Evolutionary conservation across 495 filamentous ascomycete species (phyloP), one percentile per base, ranked within the genome.

Genomic region (Tuber borchii): DNA sequence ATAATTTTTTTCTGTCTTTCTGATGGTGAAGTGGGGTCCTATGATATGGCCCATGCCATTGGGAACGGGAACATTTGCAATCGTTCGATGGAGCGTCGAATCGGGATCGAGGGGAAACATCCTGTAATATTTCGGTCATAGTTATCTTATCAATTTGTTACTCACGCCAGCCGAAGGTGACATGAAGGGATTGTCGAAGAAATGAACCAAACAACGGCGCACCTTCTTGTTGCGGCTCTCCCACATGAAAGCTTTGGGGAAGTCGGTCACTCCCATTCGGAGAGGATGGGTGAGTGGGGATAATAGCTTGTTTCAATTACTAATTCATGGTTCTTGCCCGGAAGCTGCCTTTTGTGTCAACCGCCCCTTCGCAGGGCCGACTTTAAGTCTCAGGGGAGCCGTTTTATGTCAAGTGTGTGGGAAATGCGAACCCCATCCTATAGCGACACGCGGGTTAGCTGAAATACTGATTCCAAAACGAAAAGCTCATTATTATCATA

Each of bases 291-390:
- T 80, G 61, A 72, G 51, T 69, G 74, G 42, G 71, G 22, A 71
- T 70, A 19, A 78, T 79, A 82, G 26, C 26, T 84, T 83, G 85
- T 85, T 73, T 85, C 81, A 75, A 76, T 80, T 70, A 83, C 80
- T 97, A 94, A 78, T 92, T 94, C 93, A 97, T 97, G 51, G 89
- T 87, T n/a, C 93, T 92, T 14, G 92, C 87, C 93, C 93, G 97
- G 84, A 94, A 95, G 68, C 94, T 87, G 71, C 94, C 94, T 73
- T 90, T 86, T 65, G 90, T 90, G 82, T 97, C 94, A 73, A 92
- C 89, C 10, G 89, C 90, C 56, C 93, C 94, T 81, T 97, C 94
- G 82, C 97, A 97, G 84, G 87, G 87, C 71, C 91, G 85, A 79
- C 91, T 79, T 69, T 42, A 45, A 74, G 48, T 74, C 75, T 34